Evolutionary conservation across 2,329 filamentous ascomycete genomes (phyloP).

Genomic region (Immersiporthe knoxdaviesiana): DNA sequence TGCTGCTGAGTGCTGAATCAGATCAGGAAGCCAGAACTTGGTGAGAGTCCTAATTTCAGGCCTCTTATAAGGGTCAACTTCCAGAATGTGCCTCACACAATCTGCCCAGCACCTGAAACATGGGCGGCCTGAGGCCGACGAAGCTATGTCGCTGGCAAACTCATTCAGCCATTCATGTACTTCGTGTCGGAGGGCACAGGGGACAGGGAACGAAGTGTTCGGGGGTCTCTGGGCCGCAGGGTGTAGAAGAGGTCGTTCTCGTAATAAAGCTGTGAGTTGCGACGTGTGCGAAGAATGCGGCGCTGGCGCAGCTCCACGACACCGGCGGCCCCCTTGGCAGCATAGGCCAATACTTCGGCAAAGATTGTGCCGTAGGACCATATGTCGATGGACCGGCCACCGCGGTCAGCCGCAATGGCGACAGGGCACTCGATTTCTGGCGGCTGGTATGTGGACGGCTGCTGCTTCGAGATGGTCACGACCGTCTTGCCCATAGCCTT

Average conservation of each 20-base stretch:
- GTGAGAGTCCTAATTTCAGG: conserved; percentile 5
- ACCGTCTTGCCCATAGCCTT: conserved; percentile 14
- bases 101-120: conserved; percentile 25
- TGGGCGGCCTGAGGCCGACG: neutral
- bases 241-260: conserved; percentile 24
- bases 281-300: neutral
- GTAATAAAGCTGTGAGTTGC: neutral
- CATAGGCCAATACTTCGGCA: conserved; percentile 25
- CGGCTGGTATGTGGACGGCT: conserved; percentile 19
- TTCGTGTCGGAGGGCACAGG: neutral
- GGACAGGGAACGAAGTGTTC: neutral
- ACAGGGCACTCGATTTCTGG: conserved; percentile 20
- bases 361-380: conserved; percentile 29
- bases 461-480: conserved; percentile 13
- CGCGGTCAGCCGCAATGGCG: neutral
- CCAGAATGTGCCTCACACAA: conserved; percentile 15
- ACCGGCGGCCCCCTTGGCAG: neutral
- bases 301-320: conserved; percentile 13
- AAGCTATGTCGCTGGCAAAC: neutral
- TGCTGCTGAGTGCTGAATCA: neutral
- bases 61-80: conserved; percentile 15
- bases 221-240: neutral
- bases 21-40: conserved; percentile 5
- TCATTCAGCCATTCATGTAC: conserved; percentile 13
- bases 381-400: conserved; percentile 8